Evolutionary conservation across 352 stramenopile genomes (phyloP).

Genomic region (Pythium apleroticum): DNA sequence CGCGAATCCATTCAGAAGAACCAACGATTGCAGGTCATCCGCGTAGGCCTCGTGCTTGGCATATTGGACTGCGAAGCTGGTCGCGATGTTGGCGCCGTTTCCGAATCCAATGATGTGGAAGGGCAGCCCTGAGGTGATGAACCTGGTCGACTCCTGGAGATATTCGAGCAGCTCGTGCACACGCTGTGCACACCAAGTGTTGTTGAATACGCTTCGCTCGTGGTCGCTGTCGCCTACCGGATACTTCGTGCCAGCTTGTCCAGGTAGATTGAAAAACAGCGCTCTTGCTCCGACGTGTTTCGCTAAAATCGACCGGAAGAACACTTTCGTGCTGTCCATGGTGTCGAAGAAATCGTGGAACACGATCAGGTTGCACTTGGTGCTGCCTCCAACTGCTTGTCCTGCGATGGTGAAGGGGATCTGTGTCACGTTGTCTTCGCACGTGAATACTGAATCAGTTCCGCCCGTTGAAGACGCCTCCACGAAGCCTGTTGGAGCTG

Average conservation of each 20-base stretch:
- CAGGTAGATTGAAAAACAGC: constrained; percentile 91
- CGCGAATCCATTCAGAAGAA: constrained; percentile 24
- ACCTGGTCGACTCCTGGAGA: constrained; percentile 66
- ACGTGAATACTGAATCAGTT: constrained; percentile 57
- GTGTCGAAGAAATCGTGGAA: constrained; percentile 95
- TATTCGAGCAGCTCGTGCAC: constrained; percentile 87
- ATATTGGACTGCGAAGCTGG: constrained; percentile 61
- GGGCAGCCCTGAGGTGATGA: constrained; percentile 61
- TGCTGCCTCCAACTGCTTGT: constrained; percentile 48
- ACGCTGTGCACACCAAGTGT: constrained; percentile 76
- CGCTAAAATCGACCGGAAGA: constrained; percentile 81
- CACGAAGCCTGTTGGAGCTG: constrained; percentile 43
- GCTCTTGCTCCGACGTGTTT: constrained; percentile 80
- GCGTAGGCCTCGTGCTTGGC: constrained; percentile 38
- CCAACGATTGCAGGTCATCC: constrained; percentile 62
- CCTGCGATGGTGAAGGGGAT: constrained; percentile 85
- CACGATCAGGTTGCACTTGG: constrained; percentile 89
- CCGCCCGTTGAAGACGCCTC: constrained; percentile 27
- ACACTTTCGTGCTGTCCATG: constrained; percentile 85
- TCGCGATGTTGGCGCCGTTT: constrained; percentile 85
- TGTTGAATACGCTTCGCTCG: constrained; percentile 59
- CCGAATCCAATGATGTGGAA: constrained; percentile 91
- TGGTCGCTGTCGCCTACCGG: constrained; percentile 12
- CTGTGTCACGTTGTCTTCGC: constrained; percentile 68
- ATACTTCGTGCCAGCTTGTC: constrained; percentile 84